Base-by-base conservation (phyloP, 2,329 filamentous ascomycete genomes). In the Trichoderma atroviride region DNA sequence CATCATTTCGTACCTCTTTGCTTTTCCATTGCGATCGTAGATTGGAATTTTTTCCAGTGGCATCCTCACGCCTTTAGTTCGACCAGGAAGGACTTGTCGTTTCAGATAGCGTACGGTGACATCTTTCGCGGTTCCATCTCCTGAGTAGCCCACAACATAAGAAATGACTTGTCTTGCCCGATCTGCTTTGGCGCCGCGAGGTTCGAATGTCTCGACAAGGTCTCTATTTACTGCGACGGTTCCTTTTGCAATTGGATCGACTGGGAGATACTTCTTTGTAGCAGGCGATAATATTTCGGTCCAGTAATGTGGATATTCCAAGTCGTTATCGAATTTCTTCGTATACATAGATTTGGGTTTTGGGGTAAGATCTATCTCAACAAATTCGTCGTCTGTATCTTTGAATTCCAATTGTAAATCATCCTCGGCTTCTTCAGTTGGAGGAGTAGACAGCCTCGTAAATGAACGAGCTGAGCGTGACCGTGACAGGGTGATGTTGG, bases 51-150 rank as follows among this genome's bases (percentile, higher is more conserved):
- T 97, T 74, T 96, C 93, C 2, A 89, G 78, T 0, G 91, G 88
- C 77, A 97, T 87, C 7, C 96, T 88, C 72, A 90, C 87, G 4
- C 94, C 93, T 77, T 97, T 98, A 0, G 95, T 97, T 73, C 94
- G 92, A 4, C 96, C 95, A 0, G 96, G 96, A 77, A 94, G 89
- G 65, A 91, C 86, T 69, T 92, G 92, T 27, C 91, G 88, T 75
- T 91, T 94, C 9, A 99, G 82, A 78, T 99, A 99, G 33, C 96
- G 88, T 13, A 96, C 90, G 0, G 96, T 99, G 19, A 99, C 92
- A 77, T 99, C 96, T 78, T 98, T 98, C 14, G 93, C 94, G 0
- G 93, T 94, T 2, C 92, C 93, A 76, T 98, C 94, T 3, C 88
- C 81, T 0, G 92, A 93, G 79, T 92, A 93, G 0, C 91, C 94